Evolutionary conservation across 768 basidiomycete species (phyloP).

Genomic region (Tulasnella sp.): DNA sequence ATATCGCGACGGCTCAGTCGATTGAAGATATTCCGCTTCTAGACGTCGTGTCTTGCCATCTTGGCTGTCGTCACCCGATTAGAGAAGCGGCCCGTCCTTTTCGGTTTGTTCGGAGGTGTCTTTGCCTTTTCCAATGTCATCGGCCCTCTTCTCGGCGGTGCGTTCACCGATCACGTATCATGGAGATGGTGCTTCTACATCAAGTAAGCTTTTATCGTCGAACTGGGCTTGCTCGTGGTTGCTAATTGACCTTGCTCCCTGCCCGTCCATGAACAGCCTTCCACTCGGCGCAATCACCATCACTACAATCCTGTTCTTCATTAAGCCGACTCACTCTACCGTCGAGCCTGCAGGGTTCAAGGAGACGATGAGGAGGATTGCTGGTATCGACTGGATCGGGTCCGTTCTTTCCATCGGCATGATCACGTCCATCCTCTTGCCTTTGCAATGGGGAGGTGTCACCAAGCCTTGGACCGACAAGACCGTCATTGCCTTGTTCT

Average conservation of each 20-base stretch:
- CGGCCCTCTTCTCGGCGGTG: conserved; percentile 43
- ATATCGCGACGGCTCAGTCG: background rate
- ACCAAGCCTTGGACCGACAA: conserved; percentile 39
- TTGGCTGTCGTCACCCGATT: conserved; percentile 24
- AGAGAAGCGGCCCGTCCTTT: conserved; percentile 17
- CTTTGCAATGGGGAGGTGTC: conserved; percentile 45
- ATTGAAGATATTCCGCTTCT: background rate
- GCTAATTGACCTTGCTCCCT: background rate
- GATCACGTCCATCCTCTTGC: conserved; percentile 29
- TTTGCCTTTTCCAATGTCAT: conserved; percentile 41
- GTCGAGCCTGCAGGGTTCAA: background rate
- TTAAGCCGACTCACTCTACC: conserved; percentile 17
- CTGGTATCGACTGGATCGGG: conserved; percentile 16
- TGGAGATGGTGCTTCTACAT: conserved; percentile 47
- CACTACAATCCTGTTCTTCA: conserved; percentile 22
- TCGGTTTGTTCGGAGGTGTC: conserved; percentile 21
- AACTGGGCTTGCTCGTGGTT: background rate
- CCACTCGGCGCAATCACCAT: conserved; percentile 24
- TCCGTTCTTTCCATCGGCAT: background rate
- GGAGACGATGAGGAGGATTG: background rate
- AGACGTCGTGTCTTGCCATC: conserved; percentile 25
- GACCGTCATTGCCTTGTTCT: conserved; percentile 29
- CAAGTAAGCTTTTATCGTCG: conserved; percentile 23
- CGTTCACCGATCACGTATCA: conserved; percentile 37
- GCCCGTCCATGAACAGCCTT: background rate